phyloP scores from a whole-genome alignment of 306 rosid species.

The Senna siamea region DNA sequence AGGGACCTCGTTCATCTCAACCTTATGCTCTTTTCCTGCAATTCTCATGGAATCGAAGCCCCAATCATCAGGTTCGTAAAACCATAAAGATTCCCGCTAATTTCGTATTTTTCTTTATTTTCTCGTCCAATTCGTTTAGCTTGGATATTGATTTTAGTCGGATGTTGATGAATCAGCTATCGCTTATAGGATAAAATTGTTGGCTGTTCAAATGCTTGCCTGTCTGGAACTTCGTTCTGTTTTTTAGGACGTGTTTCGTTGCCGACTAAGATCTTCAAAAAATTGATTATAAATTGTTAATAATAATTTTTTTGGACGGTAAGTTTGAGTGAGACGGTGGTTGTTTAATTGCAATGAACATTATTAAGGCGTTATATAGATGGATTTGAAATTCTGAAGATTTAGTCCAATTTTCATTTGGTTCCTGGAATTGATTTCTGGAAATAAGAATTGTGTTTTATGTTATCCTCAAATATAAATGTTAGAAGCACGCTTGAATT shows the following conservation, averaged over 20 bases:
- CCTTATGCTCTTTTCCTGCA: background rate
- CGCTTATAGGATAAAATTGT: background rate
- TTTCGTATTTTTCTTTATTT: background rate
- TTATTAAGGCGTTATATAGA: background rate
- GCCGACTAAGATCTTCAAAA: background rate
- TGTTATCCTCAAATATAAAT: background rate
- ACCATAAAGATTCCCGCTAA: background rate
- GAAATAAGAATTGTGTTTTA: background rate
- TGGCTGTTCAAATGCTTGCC: background rate
- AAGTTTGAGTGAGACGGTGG: background rate
- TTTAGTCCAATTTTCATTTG: background rate
- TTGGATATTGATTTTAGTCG: background rate
- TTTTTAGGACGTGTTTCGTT: background rate
- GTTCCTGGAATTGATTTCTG: background rate
- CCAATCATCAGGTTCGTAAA: conserved; percentile 8
- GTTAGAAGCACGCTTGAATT: background rate
- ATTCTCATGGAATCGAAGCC: conserved; percentile 25
- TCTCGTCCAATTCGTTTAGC: background rate
- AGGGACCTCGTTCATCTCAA: background rate
- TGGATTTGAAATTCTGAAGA: background rate
- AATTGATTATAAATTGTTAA: background rate
- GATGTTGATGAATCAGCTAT: background rate
- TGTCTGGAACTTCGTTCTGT: background rate
- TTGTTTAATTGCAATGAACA: background rate
- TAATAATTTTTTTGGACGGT: background rate